Base-by-base conservation (phyloP, 2,329 filamentous ascomycete genomes). In the Beauveria rudraprayagi region DNA sequence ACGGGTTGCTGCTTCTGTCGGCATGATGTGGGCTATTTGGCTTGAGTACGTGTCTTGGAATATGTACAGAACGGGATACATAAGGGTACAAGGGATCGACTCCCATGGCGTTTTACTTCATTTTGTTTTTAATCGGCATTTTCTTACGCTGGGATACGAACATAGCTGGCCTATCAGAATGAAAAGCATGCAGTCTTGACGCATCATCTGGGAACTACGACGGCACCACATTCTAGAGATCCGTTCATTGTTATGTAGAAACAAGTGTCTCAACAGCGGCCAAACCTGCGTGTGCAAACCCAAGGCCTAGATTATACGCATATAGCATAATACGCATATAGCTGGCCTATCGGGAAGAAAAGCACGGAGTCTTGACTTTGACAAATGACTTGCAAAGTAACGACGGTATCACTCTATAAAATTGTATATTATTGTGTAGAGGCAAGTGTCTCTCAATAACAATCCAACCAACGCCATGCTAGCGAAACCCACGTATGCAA, bases 71-170 rank as follows among this genome's bases (percentile, higher is more conserved):
- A 50, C 60, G 63, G 63, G 62, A 66, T 62, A 60, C 64, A 69
- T 51, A 48, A 22, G 34, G 17, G 47, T 41, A 46, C 40, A 50
- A 16, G 48, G 57, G 41, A 47, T 66, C 68, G 68, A 67, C 60
- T 65, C 62, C 63, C 64, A 63, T 56, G 69, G 70, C 70, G 70
- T 60, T 53, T 53, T 40, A 22, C 30, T 17, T 52, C 34, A 34
- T 37, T n/a, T 17, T 51, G 7, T 34, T 16, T 22, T 22, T n/a
- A 34, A 10, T 16, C 7, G 6, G 22, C 28, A 26, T 50, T 4
- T 4, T 59, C 8, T 50, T 19, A 47, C 4, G 43, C 43, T 47
- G n/a, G 48, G 37, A 53, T 47, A 59, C 40, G 17, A 44, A 26
- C 19, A 54, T 46, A 47, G 57, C 50, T 44, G 48, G 48, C 30